phyloP scores from a whole-genome alignment of 2,329 filamentous ascomycete genomes.

The Xylariales sp. region DNA sequence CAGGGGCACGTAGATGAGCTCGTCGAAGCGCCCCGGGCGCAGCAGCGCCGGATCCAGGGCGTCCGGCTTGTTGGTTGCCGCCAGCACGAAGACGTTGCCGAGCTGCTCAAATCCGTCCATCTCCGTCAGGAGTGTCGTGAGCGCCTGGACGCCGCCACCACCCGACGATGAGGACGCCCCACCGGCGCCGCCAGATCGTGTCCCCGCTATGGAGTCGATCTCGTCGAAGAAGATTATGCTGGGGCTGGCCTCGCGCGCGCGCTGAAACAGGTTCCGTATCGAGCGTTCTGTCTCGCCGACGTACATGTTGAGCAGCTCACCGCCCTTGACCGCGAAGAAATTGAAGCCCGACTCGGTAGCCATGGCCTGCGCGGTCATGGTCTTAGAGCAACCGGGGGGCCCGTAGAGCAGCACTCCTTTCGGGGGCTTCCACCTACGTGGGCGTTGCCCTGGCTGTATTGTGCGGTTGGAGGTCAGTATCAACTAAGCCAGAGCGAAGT shows the following conservation, averaged over 20 bases:
- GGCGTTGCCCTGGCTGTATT: no score
- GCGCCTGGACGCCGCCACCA: slow-evolving; percentile 66
- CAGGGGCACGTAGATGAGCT: slow-evolving; percentile 79
- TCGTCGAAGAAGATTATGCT: slow-evolving; percentile 98
- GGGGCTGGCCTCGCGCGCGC: slow-evolving; percentile 79
- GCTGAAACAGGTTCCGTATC: slow-evolving; percentile 78
- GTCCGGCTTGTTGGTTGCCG: slow-evolving; percentile 88
- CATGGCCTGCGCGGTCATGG: slow-evolving; percentile 83
- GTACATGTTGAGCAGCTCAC: slow-evolving; percentile 93
- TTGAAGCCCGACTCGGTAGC: slow-evolving; percentile 89
- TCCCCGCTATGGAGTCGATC: slow-evolving; percentile 77
- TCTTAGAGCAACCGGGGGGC: slow-evolving; percentile 92
- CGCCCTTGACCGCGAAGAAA: slow-evolving; percentile 91
- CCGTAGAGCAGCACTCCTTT: slow-evolving; percentile 89
- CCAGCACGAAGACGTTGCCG: slow-evolving; percentile 79
- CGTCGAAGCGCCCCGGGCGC: slow-evolving; percentile 80
- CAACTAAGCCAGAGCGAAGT: no score
- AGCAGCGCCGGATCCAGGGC: slow-evolving; percentile 81
- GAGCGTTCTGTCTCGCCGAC: slow-evolving; percentile 90
- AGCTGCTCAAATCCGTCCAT: slow-evolving; percentile 92
- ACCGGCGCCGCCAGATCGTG: slow-evolving; percentile 42
- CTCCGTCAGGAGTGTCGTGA: slow-evolving; percentile 86
- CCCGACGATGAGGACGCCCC: slow-evolving; percentile 34
- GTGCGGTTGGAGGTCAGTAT: no score
- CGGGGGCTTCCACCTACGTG: no score